Base-by-base conservation (phyloP, 2,329 filamentous ascomycete genomes). In the Hypoxylon sp. region DNA sequence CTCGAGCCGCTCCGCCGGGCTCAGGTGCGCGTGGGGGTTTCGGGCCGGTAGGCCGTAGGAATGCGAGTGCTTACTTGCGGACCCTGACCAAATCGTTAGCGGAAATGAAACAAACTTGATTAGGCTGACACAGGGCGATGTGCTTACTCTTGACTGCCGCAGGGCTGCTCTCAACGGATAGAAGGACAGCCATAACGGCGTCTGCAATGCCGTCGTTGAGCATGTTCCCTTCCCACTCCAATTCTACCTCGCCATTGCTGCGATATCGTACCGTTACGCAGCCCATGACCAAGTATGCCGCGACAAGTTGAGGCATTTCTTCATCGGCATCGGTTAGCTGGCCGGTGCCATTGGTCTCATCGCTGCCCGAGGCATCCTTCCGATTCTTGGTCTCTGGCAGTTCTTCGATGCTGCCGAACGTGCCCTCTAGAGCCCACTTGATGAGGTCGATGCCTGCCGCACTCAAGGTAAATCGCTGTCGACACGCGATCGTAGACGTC, bases 151-250 rank as follows among this genome's bases (percentile, higher is more conserved):
- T 96, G 52, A 99, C 95, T 11, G 96, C 95, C 12, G 96, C 96
- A 4, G 95, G 96, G 56, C 92, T 97, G 78, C 91, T 96, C 80
- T 99, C 96, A 20, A 97, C 92, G 0, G 92, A 94, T 72, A 97
- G 89, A 9, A 99, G 85, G 2, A 97, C 93, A 0, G 93, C 93
- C 84, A 98, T 93, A 57, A 98, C 91, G 14, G 96, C 93, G 79
- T 99, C 96, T n/a, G 96, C 96, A 74, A 99, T 96, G 65, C 93
- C 93, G 75, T 99, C 96, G 77, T 98, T 99, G 74, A 97, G 90
- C 82, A 97, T 92, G 77, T 98, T 99, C 61, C 94, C 96, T 77
- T 98, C 95, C 96, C 96, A 99, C 79, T 97, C 93, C 2, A 98
- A 83, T 77, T 96, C 93, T 4, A 97, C 87, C 75, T 96, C 90